Evolutionary conservation across 139 green algal genomes (phyloP).

Genomic region (Penium margaritaceum): DNA sequence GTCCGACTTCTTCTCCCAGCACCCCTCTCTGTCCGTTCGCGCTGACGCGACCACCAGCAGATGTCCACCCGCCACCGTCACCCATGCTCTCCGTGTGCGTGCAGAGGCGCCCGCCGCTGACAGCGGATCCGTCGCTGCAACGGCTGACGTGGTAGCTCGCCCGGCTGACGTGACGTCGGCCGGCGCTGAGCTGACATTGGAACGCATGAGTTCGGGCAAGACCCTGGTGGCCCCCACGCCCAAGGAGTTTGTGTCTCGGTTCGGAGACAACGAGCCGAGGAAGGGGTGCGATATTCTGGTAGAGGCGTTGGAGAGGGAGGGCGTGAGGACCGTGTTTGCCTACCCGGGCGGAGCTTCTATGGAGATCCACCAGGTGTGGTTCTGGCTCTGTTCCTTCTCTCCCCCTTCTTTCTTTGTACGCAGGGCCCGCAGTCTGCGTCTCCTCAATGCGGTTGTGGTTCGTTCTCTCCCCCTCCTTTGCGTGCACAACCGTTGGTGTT

Average conservation of each 20-base stretch:
- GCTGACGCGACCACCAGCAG: no score
- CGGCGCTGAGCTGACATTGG: background rate
- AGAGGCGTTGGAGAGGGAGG: conserved; percentile 86
- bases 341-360: conserved; percentile 88
- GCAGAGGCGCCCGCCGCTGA: background rate
- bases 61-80: no score
- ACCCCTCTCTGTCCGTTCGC: no score
- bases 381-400: background rate
- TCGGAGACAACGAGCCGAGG: conserved; percentile 63
- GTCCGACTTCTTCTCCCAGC: no score
- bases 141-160: background rate
- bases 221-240: conserved; percentile 31
- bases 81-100: no score
- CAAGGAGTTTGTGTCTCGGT: conserved; percentile 48
- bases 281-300: conserved; percentile 97
- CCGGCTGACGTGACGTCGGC: background rate
- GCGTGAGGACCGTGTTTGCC: conserved; percentile 72
- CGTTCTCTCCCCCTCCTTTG: no score
- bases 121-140: no score
- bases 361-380: conserved; percentile 86
- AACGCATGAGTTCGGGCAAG: conserved; percentile 39
- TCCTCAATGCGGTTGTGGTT: no score
- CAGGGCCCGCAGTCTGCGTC: no score
- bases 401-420: background rate
- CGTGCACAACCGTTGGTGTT: no score